A percentile compares a stretch with the other conserved stretches of the same genome.
These are phyloP conservation scores for Pelargonium myrrhifolium DNA, from an alignment of 441 rosid species.

Conservation along the genomic window DNA sequence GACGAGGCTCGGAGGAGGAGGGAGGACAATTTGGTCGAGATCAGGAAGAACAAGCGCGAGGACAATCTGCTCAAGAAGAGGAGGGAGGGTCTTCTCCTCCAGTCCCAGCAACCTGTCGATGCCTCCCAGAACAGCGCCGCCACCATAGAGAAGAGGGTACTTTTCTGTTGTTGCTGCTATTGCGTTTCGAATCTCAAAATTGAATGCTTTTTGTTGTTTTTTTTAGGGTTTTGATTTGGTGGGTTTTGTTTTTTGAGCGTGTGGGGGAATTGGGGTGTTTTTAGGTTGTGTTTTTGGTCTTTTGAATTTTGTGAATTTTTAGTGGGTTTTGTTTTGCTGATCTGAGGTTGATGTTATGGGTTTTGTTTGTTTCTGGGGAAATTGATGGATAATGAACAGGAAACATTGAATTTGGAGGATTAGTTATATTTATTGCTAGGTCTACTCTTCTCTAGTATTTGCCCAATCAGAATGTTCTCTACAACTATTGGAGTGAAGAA, in stretches of 20 bases:
- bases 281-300: neutral
- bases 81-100: conserved; percentile 51
- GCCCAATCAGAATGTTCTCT: neutral
- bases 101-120: conserved; percentile 45
- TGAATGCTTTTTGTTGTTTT: neutral
- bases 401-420: conserved; percentile 2
- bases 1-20: conserved; percentile 63
- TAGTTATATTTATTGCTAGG: neutral
- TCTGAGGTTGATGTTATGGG: conserved; percentile 18
- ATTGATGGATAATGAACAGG: neutral
- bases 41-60: conserved; percentile 60
- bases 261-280: conserved; percentile 7
- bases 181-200: neutral
- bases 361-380: conserved; percentile 12
- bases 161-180: neutral
- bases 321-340: conserved; percentile 12
- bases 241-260: neutral
- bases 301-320: conserved; percentile 15
- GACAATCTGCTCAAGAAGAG: conserved; percentile 61
- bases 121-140: conserved; percentile 34
- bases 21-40: conserved; percentile 67
- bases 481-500: no score
- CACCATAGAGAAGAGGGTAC: conserved; percentile 44
- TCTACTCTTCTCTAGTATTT: neutral
- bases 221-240: neutral